phyloP scores from a whole-genome alignment of 306 rosid genomes.

The Carpinus viminea region DNA sequence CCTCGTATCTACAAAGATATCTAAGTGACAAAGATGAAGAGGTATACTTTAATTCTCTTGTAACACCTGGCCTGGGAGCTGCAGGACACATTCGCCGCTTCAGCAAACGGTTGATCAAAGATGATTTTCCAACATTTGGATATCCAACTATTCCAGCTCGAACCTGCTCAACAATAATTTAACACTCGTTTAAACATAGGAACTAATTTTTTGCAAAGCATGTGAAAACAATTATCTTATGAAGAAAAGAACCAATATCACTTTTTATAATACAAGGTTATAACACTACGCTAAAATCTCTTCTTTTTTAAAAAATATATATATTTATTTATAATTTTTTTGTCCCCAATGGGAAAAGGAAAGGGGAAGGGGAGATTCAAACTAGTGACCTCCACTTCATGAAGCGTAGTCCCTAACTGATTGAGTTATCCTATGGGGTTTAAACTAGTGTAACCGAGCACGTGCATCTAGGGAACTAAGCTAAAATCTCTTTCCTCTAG shows the following conservation, averaged over 20 bases:
- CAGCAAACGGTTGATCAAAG: conserved; percentile 81
- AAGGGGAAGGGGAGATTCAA: too few species aligned
- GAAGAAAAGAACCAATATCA: conserved; percentile 6
- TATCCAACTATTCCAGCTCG: conserved; percentile 98
- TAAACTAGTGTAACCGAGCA: too few species aligned
- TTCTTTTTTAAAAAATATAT: neutral
- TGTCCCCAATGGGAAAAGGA: too few species aligned
- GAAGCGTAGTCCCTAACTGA: too few species aligned
- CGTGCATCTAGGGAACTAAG: too few species aligned
- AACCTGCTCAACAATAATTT: conserved; percentile 47
- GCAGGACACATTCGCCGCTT: conserved; percentile 91
- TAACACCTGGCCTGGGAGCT: conserved; percentile 98
- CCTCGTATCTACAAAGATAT: conserved; percentile 7
- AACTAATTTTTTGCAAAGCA: conserved; percentile 13
- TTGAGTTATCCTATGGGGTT: too few species aligned
- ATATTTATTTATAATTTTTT: too few species aligned
- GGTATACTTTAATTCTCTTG: conserved; percentile 72
- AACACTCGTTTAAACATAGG: conserved; percentile 7
- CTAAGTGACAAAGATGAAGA: conserved; percentile 20
- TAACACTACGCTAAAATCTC: neutral
- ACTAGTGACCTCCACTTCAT: too few species aligned
- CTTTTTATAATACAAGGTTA: neutral
- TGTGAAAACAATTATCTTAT: neutral
- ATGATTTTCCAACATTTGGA: conserved; percentile 96
- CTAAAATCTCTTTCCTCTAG: too few species aligned